Conservation (phyloP, 75 land plant genomes). For the Selaginella moellendorffii region DNA sequence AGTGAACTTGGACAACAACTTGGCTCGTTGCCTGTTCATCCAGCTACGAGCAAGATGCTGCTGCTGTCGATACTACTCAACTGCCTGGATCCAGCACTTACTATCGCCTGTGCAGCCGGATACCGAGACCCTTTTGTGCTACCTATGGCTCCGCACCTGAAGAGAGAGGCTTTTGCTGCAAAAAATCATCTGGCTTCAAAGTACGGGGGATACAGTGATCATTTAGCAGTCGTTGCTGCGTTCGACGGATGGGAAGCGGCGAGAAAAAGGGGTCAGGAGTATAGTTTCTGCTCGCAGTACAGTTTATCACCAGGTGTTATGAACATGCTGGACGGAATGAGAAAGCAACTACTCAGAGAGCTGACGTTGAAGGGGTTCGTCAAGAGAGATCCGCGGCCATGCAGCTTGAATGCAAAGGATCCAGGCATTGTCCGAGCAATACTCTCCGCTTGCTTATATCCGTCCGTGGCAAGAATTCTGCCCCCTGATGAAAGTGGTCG, state of each 20-base stretch:
- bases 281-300: conserved; percentile 50
- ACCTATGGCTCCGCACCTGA: conserved; percentile 57
- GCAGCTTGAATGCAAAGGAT: conserved; percentile 65
- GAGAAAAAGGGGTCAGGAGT: conserved; percentile 36
- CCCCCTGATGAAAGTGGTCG: conserved; percentile 30
- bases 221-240: conserved; percentile 65
- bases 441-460: conserved; percentile 71
- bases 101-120: conserved; percentile 74
- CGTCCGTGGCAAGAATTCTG: conserved; percentile 67
- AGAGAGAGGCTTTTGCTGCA: conserved; percentile 43
- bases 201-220: conserved; percentile 76
- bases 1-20: conserved; percentile 73
- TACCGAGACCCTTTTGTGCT: conserved; percentile 64
- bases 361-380: conserved; percentile 60
- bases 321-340: conserved; percentile 66
- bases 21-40: conserved; percentile 80
- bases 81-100: conserved; percentile 86
- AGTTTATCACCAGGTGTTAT: conserved; percentile 59
- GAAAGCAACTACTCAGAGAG: conserved; percentile 64
- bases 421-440: conserved; percentile 85
- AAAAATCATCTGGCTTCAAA: conserved; percentile 43
- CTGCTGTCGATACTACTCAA: conserved; percentile 63
- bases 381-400: conserved; percentile 34
- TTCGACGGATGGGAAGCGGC: conserved; percentile 76
- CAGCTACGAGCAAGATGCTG: conserved; percentile 82